These are phyloP conservation scores for Diaporthe longicolla DNA, from an alignment of 2,329 filamentous ascomycete genomes.

Conservation along the genomic window DNA sequence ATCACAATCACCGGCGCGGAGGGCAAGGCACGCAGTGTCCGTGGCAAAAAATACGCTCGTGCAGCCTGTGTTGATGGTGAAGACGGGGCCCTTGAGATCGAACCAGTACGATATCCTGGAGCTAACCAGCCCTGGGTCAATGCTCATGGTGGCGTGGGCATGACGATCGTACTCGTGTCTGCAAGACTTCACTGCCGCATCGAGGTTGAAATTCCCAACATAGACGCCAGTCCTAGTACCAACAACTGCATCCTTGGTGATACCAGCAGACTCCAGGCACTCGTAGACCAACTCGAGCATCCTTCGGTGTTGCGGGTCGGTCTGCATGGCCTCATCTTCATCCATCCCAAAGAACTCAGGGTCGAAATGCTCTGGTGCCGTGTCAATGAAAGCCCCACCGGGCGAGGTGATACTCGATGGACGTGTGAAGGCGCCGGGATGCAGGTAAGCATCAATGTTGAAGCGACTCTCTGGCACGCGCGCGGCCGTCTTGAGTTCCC, in stretches of 20 bases:
- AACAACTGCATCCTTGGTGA: not conserved
- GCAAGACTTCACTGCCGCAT: not conserved
- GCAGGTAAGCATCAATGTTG: not conserved
- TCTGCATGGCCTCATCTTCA: not conserved
- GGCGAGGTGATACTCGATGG: not conserved
- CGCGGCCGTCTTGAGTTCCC: not conserved
- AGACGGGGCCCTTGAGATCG: constrained; percentile 3
- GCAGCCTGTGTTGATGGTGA: constrained; percentile 44
- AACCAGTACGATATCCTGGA: not conserved
- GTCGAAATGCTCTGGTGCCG: not conserved
- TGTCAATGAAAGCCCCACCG: not conserved
- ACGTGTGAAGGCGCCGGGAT: not conserved
- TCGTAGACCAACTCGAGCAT: constrained; percentile 5
- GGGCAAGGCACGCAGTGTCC: constrained; percentile 50
- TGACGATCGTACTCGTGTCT: not conserved
- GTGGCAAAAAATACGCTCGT: constrained; percentile 52
- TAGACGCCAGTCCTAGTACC: not conserved
- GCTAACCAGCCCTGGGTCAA: not conserved
- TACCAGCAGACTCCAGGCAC: not conserved
- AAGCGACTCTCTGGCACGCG: not conserved
- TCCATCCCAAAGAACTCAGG: not conserved
- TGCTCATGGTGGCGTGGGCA: constrained; percentile 7
- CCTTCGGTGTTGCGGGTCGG: not conserved
- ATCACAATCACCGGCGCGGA: constrained; percentile 48
- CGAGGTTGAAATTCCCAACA: not conserved